Evolutionary conservation across 2,329 filamentous ascomycete species (phyloP).

Genomic region (Penicillium glabrum): DNA sequence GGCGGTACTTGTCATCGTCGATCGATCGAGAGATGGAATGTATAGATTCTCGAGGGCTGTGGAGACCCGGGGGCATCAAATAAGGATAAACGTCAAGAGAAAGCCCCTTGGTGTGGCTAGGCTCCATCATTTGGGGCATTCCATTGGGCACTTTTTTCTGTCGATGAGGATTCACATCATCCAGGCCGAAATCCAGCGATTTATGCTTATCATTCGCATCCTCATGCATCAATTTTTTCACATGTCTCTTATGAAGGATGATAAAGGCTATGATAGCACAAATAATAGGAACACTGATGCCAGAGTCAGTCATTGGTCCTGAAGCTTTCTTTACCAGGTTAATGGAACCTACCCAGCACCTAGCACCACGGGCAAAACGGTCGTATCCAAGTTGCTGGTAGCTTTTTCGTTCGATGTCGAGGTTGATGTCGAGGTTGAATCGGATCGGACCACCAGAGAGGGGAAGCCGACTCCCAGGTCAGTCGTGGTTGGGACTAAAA

Average conservation of each 20-base stretch:
- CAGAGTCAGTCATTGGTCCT: slow-evolving; percentile 20
- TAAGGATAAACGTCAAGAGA: slow-evolving; percentile 76
- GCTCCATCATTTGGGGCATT: slow-evolving; percentile 42
- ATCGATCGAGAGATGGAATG: slow-evolving; percentile 79
- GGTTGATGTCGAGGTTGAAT: slow-evolving; percentile 16
- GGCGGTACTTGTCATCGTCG: slow-evolving; percentile 82
- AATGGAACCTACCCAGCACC: slow-evolving; percentile 65
- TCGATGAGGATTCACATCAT: slow-evolving; percentile 45
- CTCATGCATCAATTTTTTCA: slow-evolving; percentile 70
- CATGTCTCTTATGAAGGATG: slow-evolving; percentile 75
- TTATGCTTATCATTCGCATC: slow-evolving; percentile 85
- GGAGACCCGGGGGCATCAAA: slow-evolving; percentile 79
- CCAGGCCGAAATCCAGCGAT: slow-evolving; percentile 89
- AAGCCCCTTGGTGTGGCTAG: slow-evolving; percentile 49
- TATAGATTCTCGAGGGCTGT: slow-evolving; percentile 80
- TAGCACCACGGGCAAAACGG: slow-evolving; percentile 66
- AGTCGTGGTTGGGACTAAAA: slow-evolving; percentile 17
- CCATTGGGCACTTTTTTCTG: slow-evolving; percentile 44
- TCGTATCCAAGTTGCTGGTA: slow-evolving; percentile 51
- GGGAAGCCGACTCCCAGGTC: slow-evolving; percentile 14
- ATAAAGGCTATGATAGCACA: slow-evolving; percentile 66
- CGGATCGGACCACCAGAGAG: slow-evolving; percentile 29
- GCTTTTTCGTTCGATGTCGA: slow-evolving; percentile 59
- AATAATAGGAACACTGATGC: slow-evolving; percentile 70
- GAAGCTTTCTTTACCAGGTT: background rate